These are phyloP conservation scores for Blastobotrys proliferans DNA, from an alignment of 1,139 yeast species.

Conservation along the genomic window DNA sequence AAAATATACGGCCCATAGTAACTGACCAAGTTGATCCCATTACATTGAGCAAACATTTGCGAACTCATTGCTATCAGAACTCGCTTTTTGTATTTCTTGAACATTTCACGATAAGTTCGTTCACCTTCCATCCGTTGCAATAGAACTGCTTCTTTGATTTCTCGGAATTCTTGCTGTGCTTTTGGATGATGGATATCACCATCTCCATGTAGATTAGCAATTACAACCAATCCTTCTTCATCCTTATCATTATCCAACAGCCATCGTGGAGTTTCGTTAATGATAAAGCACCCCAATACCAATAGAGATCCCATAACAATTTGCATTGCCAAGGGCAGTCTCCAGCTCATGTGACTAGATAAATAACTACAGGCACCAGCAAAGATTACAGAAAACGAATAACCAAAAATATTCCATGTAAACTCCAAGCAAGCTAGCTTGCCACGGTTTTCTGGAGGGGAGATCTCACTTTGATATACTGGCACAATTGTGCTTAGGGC, in stretches of 20 bases:
- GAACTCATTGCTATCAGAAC: slow-evolving; percentile 89
- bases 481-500: slow-evolving; percentile 92
- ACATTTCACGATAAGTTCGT: slow-evolving; percentile 65
- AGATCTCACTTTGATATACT: slow-evolving; percentile 85
- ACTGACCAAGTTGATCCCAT: slow-evolving; percentile 88
- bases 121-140: slow-evolving; percentile 77
- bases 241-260: slow-evolving; percentile 82
- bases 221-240: slow-evolving; percentile 78
- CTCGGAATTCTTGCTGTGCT: slow-evolving; percentile 68
- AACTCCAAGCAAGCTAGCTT: slow-evolving; percentile 87
- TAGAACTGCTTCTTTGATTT: slow-evolving; percentile 76
- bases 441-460: slow-evolving; percentile 87
- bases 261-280: slow-evolving; percentile 91
- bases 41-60: slow-evolving; percentile 86
- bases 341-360: slow-evolving; percentile 59
- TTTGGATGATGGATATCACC: slow-evolving; percentile 50
- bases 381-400: slow-evolving; percentile 84
- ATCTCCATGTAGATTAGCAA: slow-evolving; percentile 73
- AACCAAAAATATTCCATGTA: slow-evolving; percentile 87
- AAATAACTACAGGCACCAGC: slow-evolving; percentile 75
- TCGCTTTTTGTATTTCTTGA: slow-evolving; percentile 63
- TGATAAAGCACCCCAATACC: slow-evolving; percentile 66
- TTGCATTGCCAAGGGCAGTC: slow-evolving; percentile 74
- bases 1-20: slow-evolving; percentile 93
- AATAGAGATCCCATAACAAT: slow-evolving; percentile 68